Conservation (phyloP, 2,329 filamentous ascomycete species). For the Beauveria australis region DNA sequence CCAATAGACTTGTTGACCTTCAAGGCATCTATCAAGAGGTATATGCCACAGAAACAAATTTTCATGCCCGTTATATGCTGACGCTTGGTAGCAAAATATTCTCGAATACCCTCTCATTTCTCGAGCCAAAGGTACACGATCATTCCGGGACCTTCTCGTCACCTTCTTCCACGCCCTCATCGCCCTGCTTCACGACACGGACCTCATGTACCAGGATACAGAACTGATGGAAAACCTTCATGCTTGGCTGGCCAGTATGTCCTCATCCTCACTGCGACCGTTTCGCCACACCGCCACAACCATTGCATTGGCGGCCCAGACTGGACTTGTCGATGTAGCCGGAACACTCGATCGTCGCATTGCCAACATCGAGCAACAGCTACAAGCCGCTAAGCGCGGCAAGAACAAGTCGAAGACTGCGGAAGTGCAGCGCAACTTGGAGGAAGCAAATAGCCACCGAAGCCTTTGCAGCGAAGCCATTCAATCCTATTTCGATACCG, state of each 20-base stretch:
- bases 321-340: conserved; percentile 66
- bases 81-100: conserved; percentile 52
- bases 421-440: conserved; percentile 63
- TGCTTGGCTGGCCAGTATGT: conserved; percentile 85
- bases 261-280: conserved; percentile 75
- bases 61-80: neutral
- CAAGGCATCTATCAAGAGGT: conserved; percentile 81
- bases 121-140: conserved; percentile 64
- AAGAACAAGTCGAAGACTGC: conserved; percentile 73
- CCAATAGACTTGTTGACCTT: conserved; percentile 71
- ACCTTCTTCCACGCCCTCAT: conserved; percentile 75
- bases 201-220: conserved; percentile 67
- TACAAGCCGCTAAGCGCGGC: conserved; percentile 63
- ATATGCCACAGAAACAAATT: conserved; percentile 19
- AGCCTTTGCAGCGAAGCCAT: conserved; percentile 64
- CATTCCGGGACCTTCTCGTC: conserved; percentile 70
- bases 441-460: conserved; percentile 61
- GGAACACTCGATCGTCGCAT: conserved; percentile 62
- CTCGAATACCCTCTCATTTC: conserved; percentile 89
- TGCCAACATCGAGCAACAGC: conserved; percentile 68
- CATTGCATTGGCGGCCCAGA: conserved; percentile 71
- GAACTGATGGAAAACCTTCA: conserved; percentile 81
- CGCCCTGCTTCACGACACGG: conserved; percentile 71
- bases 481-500: conserved; percentile 80
- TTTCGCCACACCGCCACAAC: conserved; percentile 93